A percentile compares a stretch with the other conserved stretches of the same genome.
Conservation (phyloP, 2,329 filamentous ascomycete genomes). For the Cladobotryum protrusum region DNA sequence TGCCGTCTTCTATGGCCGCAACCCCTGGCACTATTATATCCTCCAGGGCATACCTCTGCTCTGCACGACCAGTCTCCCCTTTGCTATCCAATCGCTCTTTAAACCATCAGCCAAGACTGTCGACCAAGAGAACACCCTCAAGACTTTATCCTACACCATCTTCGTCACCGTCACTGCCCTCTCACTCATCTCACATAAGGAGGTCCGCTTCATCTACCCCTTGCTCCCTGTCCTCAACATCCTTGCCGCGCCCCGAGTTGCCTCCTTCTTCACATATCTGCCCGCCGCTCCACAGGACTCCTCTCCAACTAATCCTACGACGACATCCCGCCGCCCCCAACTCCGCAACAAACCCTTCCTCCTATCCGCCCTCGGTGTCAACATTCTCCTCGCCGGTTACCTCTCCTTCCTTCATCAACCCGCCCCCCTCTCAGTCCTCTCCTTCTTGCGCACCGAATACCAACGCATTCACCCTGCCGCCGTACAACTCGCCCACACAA, state of each 20-base stretch:
- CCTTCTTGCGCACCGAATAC: constrained; percentile 70
- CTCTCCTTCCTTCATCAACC: constrained; percentile 72
- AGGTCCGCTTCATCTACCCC: constrained; percentile 94
- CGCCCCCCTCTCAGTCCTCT: constrained; percentile 68
- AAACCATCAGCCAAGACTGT: constrained; percentile 33
- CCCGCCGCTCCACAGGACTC: constrained; percentile 3
- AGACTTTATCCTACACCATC: constrained; percentile 49
- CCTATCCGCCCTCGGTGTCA: constrained; percentile 53
- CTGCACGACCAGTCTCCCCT: constrained; percentile 76
- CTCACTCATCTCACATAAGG: constrained; percentile 85
- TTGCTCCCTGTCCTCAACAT: constrained; percentile 82
- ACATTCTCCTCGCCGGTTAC: constrained; percentile 67
- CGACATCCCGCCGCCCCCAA: constrained; percentile 17
- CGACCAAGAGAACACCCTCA: constrained; percentile 28
- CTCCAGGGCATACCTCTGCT: constrained; percentile 84
- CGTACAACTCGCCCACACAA: constrained; percentile 16
- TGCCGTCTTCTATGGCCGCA: constrained; percentile 86
- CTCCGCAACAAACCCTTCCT: constrained; percentile 53
- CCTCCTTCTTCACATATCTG: constrained; percentile 54
- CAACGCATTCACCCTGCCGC: constrained; percentile 46
- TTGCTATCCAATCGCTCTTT: constrained; percentile 61
- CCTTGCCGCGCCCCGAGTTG: constrained; percentile 62
- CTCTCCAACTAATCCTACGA: constrained; percentile 19
- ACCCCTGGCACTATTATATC: constrained; percentile 88
- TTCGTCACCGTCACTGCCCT: constrained; percentile 56